phyloP scores from a whole-genome alignment of 495 filamentous ascomycete genomes.

The Ascodesmis nigricans region DNA sequence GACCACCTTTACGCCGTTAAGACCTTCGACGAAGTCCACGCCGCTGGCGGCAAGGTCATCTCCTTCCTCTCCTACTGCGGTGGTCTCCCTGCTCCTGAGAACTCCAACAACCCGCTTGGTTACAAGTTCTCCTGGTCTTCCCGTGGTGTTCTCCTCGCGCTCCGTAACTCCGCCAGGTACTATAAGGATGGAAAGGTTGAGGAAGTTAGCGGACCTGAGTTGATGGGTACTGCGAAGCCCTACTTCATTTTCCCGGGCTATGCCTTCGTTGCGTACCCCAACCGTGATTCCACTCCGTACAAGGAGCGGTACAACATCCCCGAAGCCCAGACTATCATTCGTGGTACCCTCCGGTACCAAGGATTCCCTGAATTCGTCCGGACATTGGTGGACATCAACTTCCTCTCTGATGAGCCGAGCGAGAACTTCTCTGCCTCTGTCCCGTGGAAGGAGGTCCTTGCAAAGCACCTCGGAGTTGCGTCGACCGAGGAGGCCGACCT shows the following conservation, averaged over 20 bases:
- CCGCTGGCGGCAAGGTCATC: slow-evolving; percentile 64
- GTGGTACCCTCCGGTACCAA: slow-evolving; percentile 59
- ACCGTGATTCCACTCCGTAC: slow-evolving; percentile 73
- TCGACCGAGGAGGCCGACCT: slow-evolving; percentile 44
- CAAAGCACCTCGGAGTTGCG: slow-evolving; percentile 44
- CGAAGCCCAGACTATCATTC: slow-evolving; percentile 50
- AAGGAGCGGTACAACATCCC: slow-evolving; percentile 78
- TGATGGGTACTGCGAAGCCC: slow-evolving; percentile 76
- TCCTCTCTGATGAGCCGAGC: slow-evolving; percentile 46
- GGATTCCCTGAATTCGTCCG: slow-evolving; percentile 80
- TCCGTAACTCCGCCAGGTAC: slow-evolving; percentile 67
- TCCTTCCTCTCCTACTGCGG: slow-evolving; percentile 77
- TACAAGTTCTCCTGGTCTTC: slow-evolving; percentile 89
- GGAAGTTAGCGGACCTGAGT: slow-evolving; percentile 34
- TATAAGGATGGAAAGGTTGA: slow-evolving; percentile 49
- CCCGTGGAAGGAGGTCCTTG: slow-evolving; percentile 62
- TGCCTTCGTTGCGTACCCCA: slow-evolving; percentile 81
- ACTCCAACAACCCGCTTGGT: slow-evolving; percentile 73
- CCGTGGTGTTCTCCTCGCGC: slow-evolving; percentile 69
- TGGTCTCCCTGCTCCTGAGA: slow-evolving; percentile 63
- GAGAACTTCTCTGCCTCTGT: slow-evolving; percentile 31
- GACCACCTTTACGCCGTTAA: slow-evolving; percentile 78
- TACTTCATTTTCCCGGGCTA: slow-evolving; percentile 81
- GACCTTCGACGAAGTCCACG: slow-evolving; percentile 66
- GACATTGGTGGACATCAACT: slow-evolving; percentile 64